A percentile compares a stretch with the other conserved stretches of the same genome.
These are phyloP conservation scores for Arctium lappa DNA, from an alignment of 129 eudicot genomes.

Conservation along the genomic window DNA sequence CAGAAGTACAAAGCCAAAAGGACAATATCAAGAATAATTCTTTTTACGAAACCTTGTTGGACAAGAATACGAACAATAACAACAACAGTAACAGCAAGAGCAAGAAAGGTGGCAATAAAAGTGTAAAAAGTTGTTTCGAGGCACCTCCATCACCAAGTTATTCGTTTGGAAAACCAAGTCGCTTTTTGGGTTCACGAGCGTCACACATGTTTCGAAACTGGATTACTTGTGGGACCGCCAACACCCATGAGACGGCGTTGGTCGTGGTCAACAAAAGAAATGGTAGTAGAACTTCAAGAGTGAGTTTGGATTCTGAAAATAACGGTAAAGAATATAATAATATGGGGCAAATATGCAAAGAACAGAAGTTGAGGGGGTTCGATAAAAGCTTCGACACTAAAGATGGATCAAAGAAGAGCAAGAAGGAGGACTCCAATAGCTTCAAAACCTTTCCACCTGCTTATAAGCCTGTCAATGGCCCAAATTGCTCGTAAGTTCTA, in stretches of 20 bases:
- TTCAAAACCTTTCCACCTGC: slow-evolving; percentile 35
- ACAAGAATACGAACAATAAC: slow-evolving; percentile 6
- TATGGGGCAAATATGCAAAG: slow-evolving; percentile 31
- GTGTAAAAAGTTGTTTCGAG: slow-evolving; percentile 3
- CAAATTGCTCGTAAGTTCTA: slow-evolving; percentile 71
- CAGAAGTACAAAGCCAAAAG: not conserved
- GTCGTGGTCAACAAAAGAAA: slow-evolving; percentile 31
- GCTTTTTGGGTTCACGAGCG: slow-evolving; percentile 29
- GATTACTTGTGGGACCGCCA: slow-evolving; percentile 59
- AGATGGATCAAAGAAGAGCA: slow-evolving; percentile 34
- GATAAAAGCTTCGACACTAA: slow-evolving; percentile 50
- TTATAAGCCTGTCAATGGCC: slow-evolving; percentile 59
- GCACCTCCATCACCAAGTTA: slow-evolving; percentile 11
- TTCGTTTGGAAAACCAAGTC: slow-evolving; percentile 34
- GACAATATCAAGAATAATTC: slow-evolving; percentile 26
- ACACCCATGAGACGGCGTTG: slow-evolving; percentile 52
- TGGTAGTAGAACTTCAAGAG: slow-evolving; percentile 17
- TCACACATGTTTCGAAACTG: slow-evolving; percentile 49
- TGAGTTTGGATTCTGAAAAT: slow-evolving; percentile 26
- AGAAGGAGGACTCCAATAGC: slow-evolving; percentile 21
- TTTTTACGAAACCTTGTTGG: not conserved
- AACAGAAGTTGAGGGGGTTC: slow-evolving; percentile 35
- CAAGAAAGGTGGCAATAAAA: slow-evolving; percentile 26
- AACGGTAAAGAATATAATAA: slow-evolving; percentile 16
- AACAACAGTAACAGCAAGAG: slow-evolving; percentile 14